Conservation (phyloP, 83 land plant genomes). For the Diphasiastrum complanatum region DNA sequence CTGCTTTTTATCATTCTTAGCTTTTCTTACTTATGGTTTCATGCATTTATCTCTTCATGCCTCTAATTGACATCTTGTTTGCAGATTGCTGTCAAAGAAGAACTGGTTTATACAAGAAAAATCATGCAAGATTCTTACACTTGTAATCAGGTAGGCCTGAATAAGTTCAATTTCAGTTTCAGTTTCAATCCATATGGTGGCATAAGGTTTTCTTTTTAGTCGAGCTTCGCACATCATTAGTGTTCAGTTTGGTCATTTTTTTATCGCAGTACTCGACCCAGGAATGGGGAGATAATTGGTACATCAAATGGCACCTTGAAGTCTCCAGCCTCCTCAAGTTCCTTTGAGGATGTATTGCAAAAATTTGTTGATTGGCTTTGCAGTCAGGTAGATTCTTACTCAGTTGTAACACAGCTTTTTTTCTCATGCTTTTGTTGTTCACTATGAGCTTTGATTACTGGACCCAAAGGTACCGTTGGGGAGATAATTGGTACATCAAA, state of each 20-base stretch:
- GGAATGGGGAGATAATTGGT: constrained; percentile 20
- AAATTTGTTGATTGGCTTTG: constrained; percentile 66
- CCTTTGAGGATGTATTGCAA: constrained; percentile 53
- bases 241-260: neutral
- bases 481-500: constrained; percentile 34
- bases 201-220: neutral
- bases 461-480: too few relatives aligned
- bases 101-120: constrained; percentile 98
- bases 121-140: constrained; percentile 82
- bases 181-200: neutral
- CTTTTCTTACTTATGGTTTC: neutral
- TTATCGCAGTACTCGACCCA: constrained; percentile 33
- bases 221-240: neutral
- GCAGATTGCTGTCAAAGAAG: constrained; percentile 76
- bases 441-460: too few relatives aligned
- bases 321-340: constrained; percentile 38
- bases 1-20: neutral
- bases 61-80: neutral
- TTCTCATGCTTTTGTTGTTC: too few relatives aligned
- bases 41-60: neutral
- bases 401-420: neutral
- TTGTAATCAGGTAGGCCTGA: constrained; percentile 55
- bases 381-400: constrained; percentile 41
- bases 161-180: neutral
- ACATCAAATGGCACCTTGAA: constrained; percentile 48